These are phyloP conservation scores for Ramularia endophylla DNA, from an alignment of 2,329 filamentous ascomycete species.

Conservation along the genomic window DNA sequence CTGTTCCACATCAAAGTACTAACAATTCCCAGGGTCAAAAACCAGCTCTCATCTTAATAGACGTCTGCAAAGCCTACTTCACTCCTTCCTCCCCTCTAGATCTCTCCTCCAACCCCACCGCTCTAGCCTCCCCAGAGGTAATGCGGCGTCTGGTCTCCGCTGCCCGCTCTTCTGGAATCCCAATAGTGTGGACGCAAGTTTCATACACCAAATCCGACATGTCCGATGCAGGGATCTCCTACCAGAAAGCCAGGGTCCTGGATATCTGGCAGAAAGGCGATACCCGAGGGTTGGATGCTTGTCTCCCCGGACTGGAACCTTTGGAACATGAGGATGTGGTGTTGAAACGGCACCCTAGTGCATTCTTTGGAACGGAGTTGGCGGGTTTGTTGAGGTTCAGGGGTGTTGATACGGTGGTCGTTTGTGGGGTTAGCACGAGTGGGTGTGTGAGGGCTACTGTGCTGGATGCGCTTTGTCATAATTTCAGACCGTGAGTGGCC, in stretches of 20 bases:
- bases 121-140: constrained; percentile 12
- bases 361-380: constrained; percentile 22
- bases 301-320: constrained; percentile 15
- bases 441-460: constrained; percentile 22
- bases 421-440: constrained; percentile 21
- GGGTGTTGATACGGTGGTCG: constrained; percentile 22
- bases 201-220: constrained; percentile 16
- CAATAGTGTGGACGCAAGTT: constrained; percentile 20
- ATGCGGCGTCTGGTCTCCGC: constrained; percentile 17
- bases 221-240: constrained; percentile 21
- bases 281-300: constrained; percentile 9
- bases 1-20: neutral
- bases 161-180: constrained; percentile 10
- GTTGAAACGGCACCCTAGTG: constrained; percentile 17
- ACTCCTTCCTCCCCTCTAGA: constrained; percentile 19
- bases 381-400: constrained; percentile 9
- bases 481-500: constrained; percentile 17
- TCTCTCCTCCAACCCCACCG: constrained; percentile 16
- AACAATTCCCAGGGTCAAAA: constrained; percentile 14
- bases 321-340: constrained; percentile 15
- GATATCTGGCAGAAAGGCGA: constrained; percentile 18
- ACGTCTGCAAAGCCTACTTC: constrained; percentile 25
- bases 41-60: constrained; percentile 21
- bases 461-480: constrained; percentile 21
- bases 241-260: constrained; percentile 15